phyloP scores from a whole-genome alignment of 306 rosid genomes.

The Abrus precatorius region DNA sequence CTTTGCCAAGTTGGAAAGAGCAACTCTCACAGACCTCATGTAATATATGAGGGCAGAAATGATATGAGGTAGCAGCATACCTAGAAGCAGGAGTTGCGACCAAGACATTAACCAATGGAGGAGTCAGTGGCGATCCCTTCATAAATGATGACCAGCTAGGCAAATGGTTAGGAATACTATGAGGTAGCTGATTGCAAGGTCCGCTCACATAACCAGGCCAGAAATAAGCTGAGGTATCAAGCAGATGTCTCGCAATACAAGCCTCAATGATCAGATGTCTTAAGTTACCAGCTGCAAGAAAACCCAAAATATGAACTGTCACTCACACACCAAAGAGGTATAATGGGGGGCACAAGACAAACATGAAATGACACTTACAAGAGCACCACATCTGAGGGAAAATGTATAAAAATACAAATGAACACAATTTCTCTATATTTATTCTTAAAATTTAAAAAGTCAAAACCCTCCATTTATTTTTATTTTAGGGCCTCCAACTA shows the following conservation, averaged over 20 bases:
- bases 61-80: constrained; percentile 65
- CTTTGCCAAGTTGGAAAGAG: constrained; percentile 29
- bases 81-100: constrained; percentile 96
- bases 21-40: constrained; percentile 30
- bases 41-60: constrained; percentile 13
- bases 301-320: constrained; percentile 44
- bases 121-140: constrained; percentile 84
- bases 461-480: constrained; percentile 10
- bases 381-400: constrained; percentile 30
- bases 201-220: constrained; percentile 95
- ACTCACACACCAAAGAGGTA: constrained; percentile 12
- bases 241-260: constrained; percentile 84
- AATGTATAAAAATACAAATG: constrained; percentile 22
- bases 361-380: constrained; percentile 19
- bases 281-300: constrained; percentile 84
- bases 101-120: constrained; percentile 73
- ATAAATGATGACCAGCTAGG: constrained; percentile 90
- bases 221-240: constrained; percentile 87
- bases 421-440: not conserved
- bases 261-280: constrained; percentile 94
- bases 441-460: not conserved
- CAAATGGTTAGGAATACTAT: constrained; percentile 66
- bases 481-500: constrained; percentile 17
- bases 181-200: constrained; percentile 71
- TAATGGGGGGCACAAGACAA: constrained; percentile 22